Evolutionary conservation across 805 yeast genomes (phyloP), one percentile per base, ranked within the genome.

Genomic region (Groenewaldozyma salmanticensis): DNA sequence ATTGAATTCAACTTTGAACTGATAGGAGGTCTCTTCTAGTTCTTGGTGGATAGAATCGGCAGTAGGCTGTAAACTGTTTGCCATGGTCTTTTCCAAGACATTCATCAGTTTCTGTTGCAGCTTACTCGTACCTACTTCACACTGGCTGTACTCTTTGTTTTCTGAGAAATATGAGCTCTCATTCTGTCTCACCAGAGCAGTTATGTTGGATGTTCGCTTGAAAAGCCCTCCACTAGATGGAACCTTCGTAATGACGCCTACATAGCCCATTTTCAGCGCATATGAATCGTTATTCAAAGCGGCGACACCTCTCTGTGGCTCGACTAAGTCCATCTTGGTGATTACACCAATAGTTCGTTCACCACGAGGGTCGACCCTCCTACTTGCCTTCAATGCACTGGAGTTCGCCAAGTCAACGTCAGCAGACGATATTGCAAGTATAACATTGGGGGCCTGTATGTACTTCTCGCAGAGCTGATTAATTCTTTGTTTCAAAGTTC

Each of bases 401-500:
- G 96, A 86, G 60, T 92, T 92, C 0, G 98, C 98, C 53, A 92
- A 67, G 66, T 92, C 99, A 2, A 92, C 99, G 62, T 92, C 97
- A 0, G 98, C 98, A 0, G 98, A 86, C 7, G 95, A 85, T 20
- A 94, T 92, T 0, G 98, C 98, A 52, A 92, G 68, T 32, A 92
- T 92, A 39, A 92, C 85, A 56, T 92, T 92, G 18, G 99, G 99
- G 13, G 81, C 79, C 54, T 82, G 85, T 46, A 92, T 70, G 56
- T 92, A 92, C 57, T 77, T 76, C 50, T 83, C 83, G 62, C 97
- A 92, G 22, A 92, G 67, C 39, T 71, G 75, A 44, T 84, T 68
- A 51, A 92, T 92, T 56, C 79, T 83, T 22, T 72, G 70, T 55
- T 90, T 90, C 45, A 92, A 70, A 43, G 79, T 84, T 3, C 71